Conservation (phyloP, 2,329 filamentous ascomycete genomes). For the Neopestalotiopsis sp. region DNA sequence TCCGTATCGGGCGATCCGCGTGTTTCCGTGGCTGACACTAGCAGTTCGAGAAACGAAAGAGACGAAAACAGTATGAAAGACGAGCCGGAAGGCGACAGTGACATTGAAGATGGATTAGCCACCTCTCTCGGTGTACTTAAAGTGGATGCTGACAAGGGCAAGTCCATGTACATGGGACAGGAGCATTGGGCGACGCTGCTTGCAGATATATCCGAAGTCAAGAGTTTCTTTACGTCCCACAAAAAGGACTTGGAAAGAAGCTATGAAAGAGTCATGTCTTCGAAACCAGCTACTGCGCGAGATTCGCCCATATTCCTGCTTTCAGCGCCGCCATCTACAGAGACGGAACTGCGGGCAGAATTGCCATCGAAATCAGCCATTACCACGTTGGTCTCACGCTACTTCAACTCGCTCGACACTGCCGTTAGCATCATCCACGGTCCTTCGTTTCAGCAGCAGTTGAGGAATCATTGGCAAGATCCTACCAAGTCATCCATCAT, state of each 20-base stretch:
- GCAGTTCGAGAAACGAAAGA: slow-evolving; percentile 54
- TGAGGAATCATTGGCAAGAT: slow-evolving; percentile 70
- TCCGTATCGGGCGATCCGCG: slow-evolving; percentile 30
- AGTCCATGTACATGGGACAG: slow-evolving; percentile 81
- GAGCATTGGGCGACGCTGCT: slow-evolving; percentile 84
- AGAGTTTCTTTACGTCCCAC: slow-evolving; percentile 84
- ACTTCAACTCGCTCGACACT: slow-evolving; percentile 82
- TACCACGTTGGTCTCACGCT: slow-evolving; percentile 84
- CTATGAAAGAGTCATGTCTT: slow-evolving; percentile 74
- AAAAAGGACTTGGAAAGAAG: slow-evolving; percentile 89
- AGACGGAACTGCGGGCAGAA: slow-evolving; percentile 77
- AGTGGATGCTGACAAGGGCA: slow-evolving; percentile 76
- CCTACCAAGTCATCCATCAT: slow-evolving; percentile 75
- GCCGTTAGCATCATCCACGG: slow-evolving; percentile 79
- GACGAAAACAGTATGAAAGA: slow-evolving; percentile 57
- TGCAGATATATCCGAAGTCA: slow-evolving; percentile 87
- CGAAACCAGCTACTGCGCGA: slow-evolving; percentile 62
- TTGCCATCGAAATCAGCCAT: slow-evolving; percentile 83
- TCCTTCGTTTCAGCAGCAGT: slow-evolving; percentile 81
- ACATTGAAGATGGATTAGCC: slow-evolving; percentile 70
- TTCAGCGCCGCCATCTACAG: slow-evolving; percentile 72
- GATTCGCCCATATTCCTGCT: slow-evolving; percentile 81
- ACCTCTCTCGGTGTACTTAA: slow-evolving; percentile 83
- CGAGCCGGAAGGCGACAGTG: slow-evolving; percentile 66
- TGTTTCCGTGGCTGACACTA: slow-evolving; percentile 48